Conservation (phyloP, 805 yeast species). For the Saccharomycopsis schoenii region DNA sequence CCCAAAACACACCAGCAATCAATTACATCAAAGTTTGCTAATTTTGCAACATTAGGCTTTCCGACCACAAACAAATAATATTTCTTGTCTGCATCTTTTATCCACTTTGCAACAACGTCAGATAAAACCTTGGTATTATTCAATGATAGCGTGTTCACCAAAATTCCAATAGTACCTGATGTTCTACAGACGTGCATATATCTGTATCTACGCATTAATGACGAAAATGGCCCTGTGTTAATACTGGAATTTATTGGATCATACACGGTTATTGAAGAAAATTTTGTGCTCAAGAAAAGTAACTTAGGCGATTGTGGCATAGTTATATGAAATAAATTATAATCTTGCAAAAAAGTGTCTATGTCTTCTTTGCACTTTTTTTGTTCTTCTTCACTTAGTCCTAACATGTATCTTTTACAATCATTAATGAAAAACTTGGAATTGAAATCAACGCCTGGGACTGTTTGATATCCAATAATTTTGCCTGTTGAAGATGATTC, state of each 20-base stretch:
- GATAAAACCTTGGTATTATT: constrained; percentile 62
- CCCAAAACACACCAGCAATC: constrained; percentile 94
- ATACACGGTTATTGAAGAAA: constrained; percentile 41
- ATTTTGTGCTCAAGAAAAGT: constrained; percentile 64
- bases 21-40: constrained; percentile 90
- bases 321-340: constrained; percentile 59
- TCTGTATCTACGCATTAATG: constrained; percentile 73
- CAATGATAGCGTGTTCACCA: constrained; percentile 83
- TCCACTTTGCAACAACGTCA: constrained; percentile 46
- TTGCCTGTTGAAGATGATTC: constrained; percentile 25
- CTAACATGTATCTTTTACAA: not conserved
- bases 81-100: constrained; percentile 74
- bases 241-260: constrained; percentile 32
- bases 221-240: constrained; percentile 58
- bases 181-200: constrained; percentile 83
- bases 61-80: constrained; percentile 94
- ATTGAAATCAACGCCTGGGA: not conserved
- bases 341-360: constrained; percentile 31
- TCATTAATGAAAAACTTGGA: not conserved
- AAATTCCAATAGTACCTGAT: constrained; percentile 85
- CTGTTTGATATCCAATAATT: constrained; percentile 33
- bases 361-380: constrained; percentile 23
- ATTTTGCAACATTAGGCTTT: constrained; percentile 92
- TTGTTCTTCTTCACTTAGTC: not conserved
- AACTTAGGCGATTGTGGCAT: constrained; percentile 72